Evolutionary conservation across 2,329 filamentous ascomycete species (phyloP).

Genomic region (Teratosphaeria epicoccoides): DNA sequence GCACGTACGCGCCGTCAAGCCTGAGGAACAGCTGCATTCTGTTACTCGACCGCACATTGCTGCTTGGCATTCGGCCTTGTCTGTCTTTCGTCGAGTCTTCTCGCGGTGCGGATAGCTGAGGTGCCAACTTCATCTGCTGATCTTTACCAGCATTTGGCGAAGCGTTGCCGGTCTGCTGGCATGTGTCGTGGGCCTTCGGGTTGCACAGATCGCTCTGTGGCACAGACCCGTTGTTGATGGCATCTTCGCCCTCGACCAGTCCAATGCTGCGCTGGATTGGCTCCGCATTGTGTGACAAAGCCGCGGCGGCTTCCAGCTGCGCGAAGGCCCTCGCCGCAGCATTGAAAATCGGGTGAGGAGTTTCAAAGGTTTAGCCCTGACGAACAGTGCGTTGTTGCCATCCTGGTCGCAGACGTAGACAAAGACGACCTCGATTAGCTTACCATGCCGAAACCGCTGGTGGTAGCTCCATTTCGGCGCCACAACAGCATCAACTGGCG

Average conservation of each 20-base stretch:
- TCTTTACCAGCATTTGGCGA: background rate
- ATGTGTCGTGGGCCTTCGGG: background rate
- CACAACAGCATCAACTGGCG: background rate
- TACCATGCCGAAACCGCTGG: background rate
- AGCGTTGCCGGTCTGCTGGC: background rate
- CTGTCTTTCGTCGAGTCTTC: background rate
- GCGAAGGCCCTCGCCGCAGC: conserved; percentile 7
- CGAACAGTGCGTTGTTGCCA: conserved; percentile 2
- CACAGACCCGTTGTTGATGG: background rate
- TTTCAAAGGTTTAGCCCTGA: conserved; percentile 1
- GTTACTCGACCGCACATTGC: background rate
- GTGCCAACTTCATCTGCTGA: background rate
- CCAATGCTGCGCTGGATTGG: background rate
- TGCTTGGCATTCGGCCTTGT: background rate
- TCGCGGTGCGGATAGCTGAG: background rate
- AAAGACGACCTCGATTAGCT: conserved; percentile 5
- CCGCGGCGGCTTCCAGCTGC: background rate
- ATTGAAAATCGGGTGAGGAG: conserved; percentile 9
- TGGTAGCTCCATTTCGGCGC: background rate
- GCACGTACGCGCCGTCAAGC: conserved; percentile 4
- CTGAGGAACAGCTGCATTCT: conserved; percentile 5
- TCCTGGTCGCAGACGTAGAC: conserved; percentile 6
- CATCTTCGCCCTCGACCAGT: background rate
- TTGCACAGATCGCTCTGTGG: background rate
- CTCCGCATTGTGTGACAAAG: background rate